Base-by-base conservation (phyloP, 768 basidiomycete species). In the Termitomyces sp. region DNA sequence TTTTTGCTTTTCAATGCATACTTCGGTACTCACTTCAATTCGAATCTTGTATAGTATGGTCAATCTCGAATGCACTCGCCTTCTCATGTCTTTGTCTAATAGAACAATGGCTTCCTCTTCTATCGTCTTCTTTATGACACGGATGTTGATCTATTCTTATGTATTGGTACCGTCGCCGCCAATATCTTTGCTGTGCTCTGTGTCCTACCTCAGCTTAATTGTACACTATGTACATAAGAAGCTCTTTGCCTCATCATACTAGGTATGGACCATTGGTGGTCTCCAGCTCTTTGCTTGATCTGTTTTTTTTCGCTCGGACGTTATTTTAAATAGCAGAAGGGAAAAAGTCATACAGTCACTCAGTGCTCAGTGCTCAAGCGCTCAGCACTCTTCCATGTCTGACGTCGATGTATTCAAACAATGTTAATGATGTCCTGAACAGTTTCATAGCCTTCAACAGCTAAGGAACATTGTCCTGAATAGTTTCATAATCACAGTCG, bases 1-100 rank as follows among this genome's bases (percentile, higher is more conserved):
- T 20, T 96, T 96, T 72, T 97, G 95, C 69, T 97, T 97, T 68
- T 94, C 93, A 52, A 94, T 99, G 66, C 82, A 93, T 62, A 76
- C n/a, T n/a, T n/a, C n/a, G n/a, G 96, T 60, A 95, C 98, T 66
- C 76, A 95, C 22, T 94, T 94, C 62, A 91, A 94, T 74, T 73
- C 94, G 47, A n/a, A n/a, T 92, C 92, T 10, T 91, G 89, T 68
- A 80, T 93, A 56, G 89, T 94, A 94, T 57, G 91, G 91, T 89
- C 60, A 42, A 84, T 64, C 40, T 35, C 13, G n/a, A n/a, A n/a
- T n/a, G n/a, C n/a, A n/a, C 3, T 52, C 20, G 23, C 22, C 15
- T 25, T 47, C 39, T 12, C n/a, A 20, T 52, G 11, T 27, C 32
- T 36, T 20, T 9, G 25, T 23, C 60, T 62, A 31, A 63, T 50